Conservation (phyloP, 2,329 filamentous ascomycete genomes). For the Fusarium tricinctum region DNA sequence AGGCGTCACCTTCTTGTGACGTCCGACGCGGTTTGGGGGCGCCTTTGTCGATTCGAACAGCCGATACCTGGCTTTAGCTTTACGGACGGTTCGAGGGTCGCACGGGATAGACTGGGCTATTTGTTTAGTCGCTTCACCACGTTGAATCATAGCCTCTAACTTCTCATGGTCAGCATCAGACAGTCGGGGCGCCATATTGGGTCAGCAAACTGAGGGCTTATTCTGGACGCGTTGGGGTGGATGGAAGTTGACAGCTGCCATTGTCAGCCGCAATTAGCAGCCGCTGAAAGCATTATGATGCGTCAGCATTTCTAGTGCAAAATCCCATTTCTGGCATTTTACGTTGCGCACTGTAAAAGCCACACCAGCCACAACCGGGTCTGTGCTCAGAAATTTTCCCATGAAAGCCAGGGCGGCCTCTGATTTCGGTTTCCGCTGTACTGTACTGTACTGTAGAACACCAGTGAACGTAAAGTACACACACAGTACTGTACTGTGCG, state of each 20-base stretch:
- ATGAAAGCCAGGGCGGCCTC: constrained; percentile 1
- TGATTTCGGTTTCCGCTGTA: too few species aligned
- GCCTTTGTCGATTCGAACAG: constrained; percentile 23
- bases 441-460: too few species aligned
- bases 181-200: neutral
- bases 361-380: constrained; percentile 4
- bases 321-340: neutral
- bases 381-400: neutral
- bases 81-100: constrained; percentile 16
- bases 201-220: neutral
- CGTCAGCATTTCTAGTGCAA: neutral
- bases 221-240: neutral
- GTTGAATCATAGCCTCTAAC: constrained; percentile 22
- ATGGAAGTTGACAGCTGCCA: neutral
- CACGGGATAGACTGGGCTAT: constrained; percentile 21
- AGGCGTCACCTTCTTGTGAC: neutral
- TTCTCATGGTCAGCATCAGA: constrained; percentile 17
- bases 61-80: constrained; percentile 2
- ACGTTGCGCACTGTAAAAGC: neutral
- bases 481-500: too few species aligned
- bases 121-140: constrained; percentile 9
- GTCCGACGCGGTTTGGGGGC: constrained; percentile 18
- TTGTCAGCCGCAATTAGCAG: neutral
- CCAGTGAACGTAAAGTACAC: too few species aligned
- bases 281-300: neutral